A percentile compares a stretch with the other conserved stretches of the same genome.
phyloP scores from a whole-genome alignment of 495 filamentous ascomycete genomes.

The Neurospora sp. region DNA sequence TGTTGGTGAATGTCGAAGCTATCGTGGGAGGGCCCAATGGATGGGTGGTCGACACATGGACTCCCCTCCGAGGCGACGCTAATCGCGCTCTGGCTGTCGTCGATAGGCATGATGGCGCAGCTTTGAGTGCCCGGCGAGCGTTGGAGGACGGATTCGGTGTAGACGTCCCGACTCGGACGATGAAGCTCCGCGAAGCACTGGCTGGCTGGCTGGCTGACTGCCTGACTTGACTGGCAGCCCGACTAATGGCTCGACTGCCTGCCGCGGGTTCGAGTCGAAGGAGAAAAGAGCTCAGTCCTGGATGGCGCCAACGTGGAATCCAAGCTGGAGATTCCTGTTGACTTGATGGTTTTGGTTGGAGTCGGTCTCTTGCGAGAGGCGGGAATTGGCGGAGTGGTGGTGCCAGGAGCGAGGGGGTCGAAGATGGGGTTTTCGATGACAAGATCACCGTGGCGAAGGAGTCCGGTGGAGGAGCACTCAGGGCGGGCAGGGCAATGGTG shows the following conservation, averaged over 20 bases:
- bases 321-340: neutral
- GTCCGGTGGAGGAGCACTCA: neutral
- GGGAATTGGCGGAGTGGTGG: neutral
- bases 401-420: neutral
- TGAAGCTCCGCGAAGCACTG: neutral
- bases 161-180: neutral
- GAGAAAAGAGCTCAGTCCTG: neutral
- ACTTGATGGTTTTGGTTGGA: neutral
- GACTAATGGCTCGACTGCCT: neutral
- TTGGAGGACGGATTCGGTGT: neutral
- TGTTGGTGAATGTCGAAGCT: constrained; percentile 51
- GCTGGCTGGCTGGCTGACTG: neutral
- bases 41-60: constrained; percentile 7
- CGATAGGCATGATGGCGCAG: constrained; percentile 6
- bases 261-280: neutral
- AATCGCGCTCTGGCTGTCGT: constrained; percentile 3
- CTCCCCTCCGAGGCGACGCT: constrained; percentile 5
- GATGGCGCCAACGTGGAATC: neutral
- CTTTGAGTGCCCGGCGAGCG: neutral
- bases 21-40: constrained; percentile 10
- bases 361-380: neutral
- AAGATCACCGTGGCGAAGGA: neutral
- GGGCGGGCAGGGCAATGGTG: neutral
- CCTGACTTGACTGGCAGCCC: neutral
- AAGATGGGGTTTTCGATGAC: neutral